Conservation (phyloP, 805 yeast species). For the Yarrowia porcina region DNA sequence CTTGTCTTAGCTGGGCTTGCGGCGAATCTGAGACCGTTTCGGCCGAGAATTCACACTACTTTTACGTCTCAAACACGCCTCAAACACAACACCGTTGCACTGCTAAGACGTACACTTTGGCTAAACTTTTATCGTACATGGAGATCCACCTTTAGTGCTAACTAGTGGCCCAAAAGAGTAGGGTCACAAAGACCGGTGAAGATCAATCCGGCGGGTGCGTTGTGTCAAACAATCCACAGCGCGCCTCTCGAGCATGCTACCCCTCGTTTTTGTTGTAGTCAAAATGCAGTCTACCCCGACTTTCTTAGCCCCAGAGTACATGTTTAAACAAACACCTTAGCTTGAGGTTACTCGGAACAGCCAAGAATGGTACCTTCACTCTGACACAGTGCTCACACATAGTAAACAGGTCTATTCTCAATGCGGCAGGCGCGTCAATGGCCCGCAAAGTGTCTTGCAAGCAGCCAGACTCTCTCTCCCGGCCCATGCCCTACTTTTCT, state of each 20-base stretch:
- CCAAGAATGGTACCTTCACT: not conserved
- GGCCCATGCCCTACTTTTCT: not conserved
- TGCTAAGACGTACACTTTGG: not conserved
- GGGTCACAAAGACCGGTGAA: not conserved
- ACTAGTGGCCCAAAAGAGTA: not conserved
- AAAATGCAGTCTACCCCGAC: slow-evolving; percentile 1
- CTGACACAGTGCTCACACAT: not conserved
- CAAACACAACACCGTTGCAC: not conserved
- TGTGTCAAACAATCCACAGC: not conserved
- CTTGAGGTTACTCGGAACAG: not conserved
- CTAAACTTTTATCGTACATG: not conserved
- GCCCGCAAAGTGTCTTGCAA: too few relatives aligned
- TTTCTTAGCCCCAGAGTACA: not conserved
- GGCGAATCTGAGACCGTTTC: not conserved
- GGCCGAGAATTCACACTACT: not conserved
- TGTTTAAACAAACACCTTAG: not conserved
- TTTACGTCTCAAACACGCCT: not conserved
- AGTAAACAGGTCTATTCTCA: not conserved
- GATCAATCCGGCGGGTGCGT: slow-evolving; percentile 4
- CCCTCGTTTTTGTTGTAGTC: not conserved
- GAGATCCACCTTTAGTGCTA: slow-evolving; percentile 13
- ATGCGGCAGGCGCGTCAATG: not conserved
- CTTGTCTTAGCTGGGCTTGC: too few relatives aligned
- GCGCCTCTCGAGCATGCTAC: slow-evolving; percentile 3
- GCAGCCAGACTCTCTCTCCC: not conserved